These are phyloP conservation scores for Psidium guajava DNA, from an alignment of 345 rosid species.

Conservation along the genomic window DNA sequence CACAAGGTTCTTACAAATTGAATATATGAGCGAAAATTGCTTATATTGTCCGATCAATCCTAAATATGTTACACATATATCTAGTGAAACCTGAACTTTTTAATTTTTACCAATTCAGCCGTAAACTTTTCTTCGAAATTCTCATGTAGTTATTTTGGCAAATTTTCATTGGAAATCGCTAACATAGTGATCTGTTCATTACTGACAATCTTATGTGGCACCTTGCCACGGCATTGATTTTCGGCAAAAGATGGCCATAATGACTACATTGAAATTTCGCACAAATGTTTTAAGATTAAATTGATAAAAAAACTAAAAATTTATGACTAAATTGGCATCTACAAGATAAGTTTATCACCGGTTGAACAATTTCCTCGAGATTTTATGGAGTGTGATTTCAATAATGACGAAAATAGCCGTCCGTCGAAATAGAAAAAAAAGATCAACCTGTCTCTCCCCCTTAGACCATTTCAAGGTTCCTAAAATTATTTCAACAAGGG, in stretches of 20 bases:
- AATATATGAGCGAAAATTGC: neutral
- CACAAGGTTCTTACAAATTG: neutral
- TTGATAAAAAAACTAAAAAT: neutral
- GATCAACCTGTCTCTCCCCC: neutral
- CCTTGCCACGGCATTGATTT: neutral
- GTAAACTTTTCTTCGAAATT: neutral
- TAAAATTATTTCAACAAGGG: neutral
- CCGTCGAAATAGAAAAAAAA: neutral
- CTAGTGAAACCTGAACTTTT: neutral
- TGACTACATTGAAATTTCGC: neutral
- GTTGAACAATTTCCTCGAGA: neutral
- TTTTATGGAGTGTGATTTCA: neutral
- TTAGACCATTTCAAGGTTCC: neutral
- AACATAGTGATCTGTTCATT: rapidly evolving
- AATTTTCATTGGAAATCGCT: neutral
- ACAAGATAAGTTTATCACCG: neutral
- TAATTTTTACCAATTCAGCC: rapidly evolving
- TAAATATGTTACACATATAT: rapidly evolving
- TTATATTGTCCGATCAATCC: neutral
- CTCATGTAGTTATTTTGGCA: rapidly evolving
- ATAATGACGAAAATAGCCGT: neutral
- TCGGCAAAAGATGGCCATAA: rapidly evolving
- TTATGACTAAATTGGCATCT: rapidly evolving
- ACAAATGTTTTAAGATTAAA: neutral
- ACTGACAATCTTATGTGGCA: no score